A percentile compares a stretch with the other conserved stretches of the same genome.
These are phyloP conservation scores for Suhomyces bokatorum DNA, from an alignment of 1,139 yeast species.

Conservation along the genomic window DNA sequence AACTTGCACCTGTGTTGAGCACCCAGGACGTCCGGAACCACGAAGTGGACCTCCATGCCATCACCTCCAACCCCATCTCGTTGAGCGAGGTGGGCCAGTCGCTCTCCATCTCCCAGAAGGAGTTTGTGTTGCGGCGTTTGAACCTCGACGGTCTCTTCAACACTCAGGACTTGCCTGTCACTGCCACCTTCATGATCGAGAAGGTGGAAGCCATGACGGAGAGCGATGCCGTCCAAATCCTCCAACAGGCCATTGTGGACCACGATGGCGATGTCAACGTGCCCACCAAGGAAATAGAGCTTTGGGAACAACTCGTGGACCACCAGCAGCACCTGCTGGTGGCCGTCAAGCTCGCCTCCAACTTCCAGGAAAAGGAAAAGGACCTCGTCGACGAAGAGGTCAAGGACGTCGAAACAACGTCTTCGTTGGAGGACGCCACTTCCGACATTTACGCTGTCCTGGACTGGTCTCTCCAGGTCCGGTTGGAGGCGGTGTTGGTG, in stretches of 20 bases:
- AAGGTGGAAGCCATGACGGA: conserved; percentile 20
- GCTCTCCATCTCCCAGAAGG: conserved; percentile 30
- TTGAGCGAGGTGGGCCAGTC: conserved; percentile 29
- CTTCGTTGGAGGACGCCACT: background rate
- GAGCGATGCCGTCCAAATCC: conserved; percentile 21
- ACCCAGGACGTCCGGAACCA: conserved; percentile 16
- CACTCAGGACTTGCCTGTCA: conserved; percentile 36
- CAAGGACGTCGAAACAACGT: background rate
- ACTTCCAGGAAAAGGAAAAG: background rate
- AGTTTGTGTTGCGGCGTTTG: conserved; percentile 27
- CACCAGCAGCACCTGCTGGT: background rate
- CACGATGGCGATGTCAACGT: conserved; percentile 28
- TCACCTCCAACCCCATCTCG: conserved; percentile 21
- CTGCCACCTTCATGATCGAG: conserved; percentile 24
- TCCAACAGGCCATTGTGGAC: conserved; percentile 19
- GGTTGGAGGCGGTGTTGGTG: conserved; percentile 29
- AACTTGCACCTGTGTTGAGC: conserved; percentile 19
- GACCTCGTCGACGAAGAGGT: background rate
- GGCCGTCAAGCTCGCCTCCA: background rate
- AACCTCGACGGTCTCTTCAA: conserved; percentile 27
- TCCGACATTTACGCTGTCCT: conserved; percentile 2
- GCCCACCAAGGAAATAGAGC: conserved; percentile 19
- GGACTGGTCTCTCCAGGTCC: conserved; percentile 20
- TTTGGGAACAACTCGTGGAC: conserved; percentile 11
- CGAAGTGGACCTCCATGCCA: conserved; percentile 16